These are phyloP conservation scores for Fusarium anguioides DNA, from an alignment of 2,329 filamentous ascomycete species.

Conservation along the genomic window DNA sequence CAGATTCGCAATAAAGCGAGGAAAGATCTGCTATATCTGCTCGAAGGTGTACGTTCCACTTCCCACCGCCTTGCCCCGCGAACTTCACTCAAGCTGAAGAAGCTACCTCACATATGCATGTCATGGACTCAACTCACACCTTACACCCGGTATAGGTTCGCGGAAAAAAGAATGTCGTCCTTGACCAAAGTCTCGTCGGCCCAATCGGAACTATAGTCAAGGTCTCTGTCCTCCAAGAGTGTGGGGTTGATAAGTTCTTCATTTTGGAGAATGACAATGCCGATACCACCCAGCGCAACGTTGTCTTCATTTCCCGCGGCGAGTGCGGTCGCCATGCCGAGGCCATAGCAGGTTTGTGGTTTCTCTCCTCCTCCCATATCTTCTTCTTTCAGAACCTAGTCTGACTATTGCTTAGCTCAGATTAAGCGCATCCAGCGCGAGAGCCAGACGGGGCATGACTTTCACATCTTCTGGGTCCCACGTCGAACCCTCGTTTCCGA, in stretches of 20 bases:
- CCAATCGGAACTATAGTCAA: slow-evolving; percentile 93
- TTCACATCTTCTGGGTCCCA: slow-evolving; percentile 96
- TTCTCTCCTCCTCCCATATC: too few relatives aligned
- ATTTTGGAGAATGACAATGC: slow-evolving; percentile 95
- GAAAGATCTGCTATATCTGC: slow-evolving; percentile 87
- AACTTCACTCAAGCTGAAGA: slow-evolving; percentile 16
- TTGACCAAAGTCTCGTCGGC: slow-evolving; percentile 90
- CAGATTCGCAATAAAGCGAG: slow-evolving; percentile 84
- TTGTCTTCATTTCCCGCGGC: slow-evolving; percentile 91
- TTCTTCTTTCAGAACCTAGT: not conserved
- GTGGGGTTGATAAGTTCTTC: slow-evolving; percentile 98
- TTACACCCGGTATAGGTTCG: slow-evolving; percentile 73
- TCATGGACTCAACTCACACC: slow-evolving; percentile 23
- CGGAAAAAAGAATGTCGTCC: slow-evolving; percentile 97
- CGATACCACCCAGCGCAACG: slow-evolving; percentile 93
- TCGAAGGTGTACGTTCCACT: slow-evolving; percentile 87
- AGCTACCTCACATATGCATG: not conserved
- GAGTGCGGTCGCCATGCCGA: slow-evolving; percentile 88
- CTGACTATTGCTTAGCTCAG: slow-evolving; percentile 73
- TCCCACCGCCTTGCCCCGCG: slow-evolving; percentile 26
- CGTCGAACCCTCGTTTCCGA: slow-evolving; percentile 92
- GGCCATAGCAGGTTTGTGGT: slow-evolving; percentile 82
- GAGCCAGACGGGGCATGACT: slow-evolving; percentile 91
- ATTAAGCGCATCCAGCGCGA: slow-evolving; percentile 90
- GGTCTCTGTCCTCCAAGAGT: slow-evolving; percentile 94